Percentiles rank a stretch among this genome's conserved stretches.
Evolutionary conservation across 2,329 filamentous ascomycete species (phyloP).

Genomic region (Xylariaceae sp.): DNA sequence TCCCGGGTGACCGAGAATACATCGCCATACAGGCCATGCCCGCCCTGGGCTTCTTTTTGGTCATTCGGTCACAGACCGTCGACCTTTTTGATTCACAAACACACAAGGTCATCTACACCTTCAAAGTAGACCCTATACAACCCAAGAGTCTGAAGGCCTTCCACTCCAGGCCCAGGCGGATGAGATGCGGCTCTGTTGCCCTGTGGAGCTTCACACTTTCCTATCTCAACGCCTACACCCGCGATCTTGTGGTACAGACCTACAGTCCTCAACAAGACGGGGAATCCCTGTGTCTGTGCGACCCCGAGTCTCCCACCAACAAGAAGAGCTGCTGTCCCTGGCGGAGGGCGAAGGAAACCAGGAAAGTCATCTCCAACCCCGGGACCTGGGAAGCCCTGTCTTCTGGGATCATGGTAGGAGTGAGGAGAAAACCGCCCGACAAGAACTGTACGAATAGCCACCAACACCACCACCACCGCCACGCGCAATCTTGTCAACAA

Average conservation of each 20-base stretch:
- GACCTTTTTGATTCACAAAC: slow-evolving; percentile 54
- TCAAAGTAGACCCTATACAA: slow-evolving; percentile 50
- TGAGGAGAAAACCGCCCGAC: slow-evolving; percentile 39
- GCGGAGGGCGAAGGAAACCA: slow-evolving; percentile 43
- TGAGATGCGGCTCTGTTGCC: slow-evolving; percentile 46
- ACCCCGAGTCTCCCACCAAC: slow-evolving; percentile 30
- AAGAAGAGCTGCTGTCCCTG: slow-evolving; percentile 41
- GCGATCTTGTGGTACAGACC: slow-evolving; percentile 57
- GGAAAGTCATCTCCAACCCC: slow-evolving; percentile 50
- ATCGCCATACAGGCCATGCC: slow-evolving; percentile 53
- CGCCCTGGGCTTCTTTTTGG: slow-evolving; percentile 51
- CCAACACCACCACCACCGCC: slow-evolving; percentile 10
- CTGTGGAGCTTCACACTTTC: slow-evolving; percentile 57
- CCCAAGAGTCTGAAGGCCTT: slow-evolving; percentile 53
- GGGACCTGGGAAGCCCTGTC: slow-evolving; percentile 58
- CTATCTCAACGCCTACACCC: slow-evolving; percentile 52
- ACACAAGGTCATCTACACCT: slow-evolving; percentile 52
- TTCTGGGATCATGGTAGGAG: slow-evolving; percentile 54
- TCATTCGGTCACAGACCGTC: slow-evolving; percentile 48
- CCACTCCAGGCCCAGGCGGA: slow-evolving; percentile 43
- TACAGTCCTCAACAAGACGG: slow-evolving; percentile 48
- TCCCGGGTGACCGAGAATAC: slow-evolving; percentile 35
- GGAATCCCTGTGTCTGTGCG: slow-evolving; percentile 50
- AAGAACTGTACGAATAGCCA: slow-evolving; percentile 14
- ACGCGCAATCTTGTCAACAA: no score